These are phyloP conservation scores for Lagenidium giganteum DNA, from an alignment of 352 stramenopile species.

Conservation along the genomic window DNA sequence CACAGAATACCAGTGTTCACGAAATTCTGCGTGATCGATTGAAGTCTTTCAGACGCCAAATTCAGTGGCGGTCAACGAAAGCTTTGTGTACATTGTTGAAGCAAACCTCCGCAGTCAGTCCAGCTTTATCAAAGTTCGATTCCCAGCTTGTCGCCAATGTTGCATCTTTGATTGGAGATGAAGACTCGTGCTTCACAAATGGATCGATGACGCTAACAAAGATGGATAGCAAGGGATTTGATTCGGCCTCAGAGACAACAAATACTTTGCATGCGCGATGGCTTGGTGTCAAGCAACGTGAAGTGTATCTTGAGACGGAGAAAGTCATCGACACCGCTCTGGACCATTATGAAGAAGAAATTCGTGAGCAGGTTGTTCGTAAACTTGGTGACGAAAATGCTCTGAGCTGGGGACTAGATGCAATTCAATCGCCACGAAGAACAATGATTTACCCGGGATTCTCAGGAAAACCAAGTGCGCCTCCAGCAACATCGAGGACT, in stretches of 20 bases:
- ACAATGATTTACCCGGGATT: no score
- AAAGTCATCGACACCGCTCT: constrained; percentile 51
- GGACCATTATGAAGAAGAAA: constrained; percentile 38
- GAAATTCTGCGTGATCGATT: constrained; percentile 35
- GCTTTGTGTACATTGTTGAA: constrained; percentile 54
- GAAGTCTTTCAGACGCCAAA: constrained; percentile 54
- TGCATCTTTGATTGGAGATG: constrained; percentile 27
- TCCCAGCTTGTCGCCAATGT: constrained; percentile 48
- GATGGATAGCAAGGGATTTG: no score
- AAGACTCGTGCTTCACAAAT: no score
- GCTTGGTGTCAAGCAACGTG: constrained; percentile 53
- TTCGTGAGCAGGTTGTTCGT: constrained; percentile 45
- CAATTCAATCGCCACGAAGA: constrained; percentile 52
- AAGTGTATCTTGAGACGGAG: constrained; percentile 55
- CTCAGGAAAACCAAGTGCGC: no score
- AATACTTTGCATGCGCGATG: constrained; percentile 41
- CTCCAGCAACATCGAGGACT: no score
- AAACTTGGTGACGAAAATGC: constrained; percentile 60
- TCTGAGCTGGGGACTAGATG: constrained; percentile 62
- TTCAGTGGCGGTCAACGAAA: constrained; percentile 65
- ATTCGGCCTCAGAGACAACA: constrained; percentile 18
- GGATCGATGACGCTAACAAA: constrained; percentile 9
- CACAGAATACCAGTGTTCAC: constrained; percentile 49
- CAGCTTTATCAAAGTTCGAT: constrained; percentile 26
- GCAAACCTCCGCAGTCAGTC: constrained; percentile 33